These are phyloP conservation scores for Wallemia mellicola DNA, from an alignment of 1,284 basidiomycete species.

Conservation along the genomic window DNA sequence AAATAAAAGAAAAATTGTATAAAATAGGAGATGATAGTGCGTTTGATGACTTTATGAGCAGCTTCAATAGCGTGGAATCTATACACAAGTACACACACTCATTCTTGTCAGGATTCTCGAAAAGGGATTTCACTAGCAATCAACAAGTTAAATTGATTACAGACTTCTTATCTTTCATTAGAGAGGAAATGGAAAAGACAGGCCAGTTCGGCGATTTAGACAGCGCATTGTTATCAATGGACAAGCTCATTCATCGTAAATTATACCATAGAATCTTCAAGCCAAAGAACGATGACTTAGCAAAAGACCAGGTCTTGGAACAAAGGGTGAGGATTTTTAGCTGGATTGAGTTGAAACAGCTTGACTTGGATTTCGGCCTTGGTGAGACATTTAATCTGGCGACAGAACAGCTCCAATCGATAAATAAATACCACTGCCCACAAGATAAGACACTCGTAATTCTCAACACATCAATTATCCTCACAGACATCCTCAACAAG, in stretches of 20 bases:
- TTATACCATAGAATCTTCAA: not conserved
- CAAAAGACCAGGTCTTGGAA: constrained; percentile 12
- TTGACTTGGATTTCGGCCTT: not conserved
- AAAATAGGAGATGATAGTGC: not conserved
- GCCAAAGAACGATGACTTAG: constrained; percentile 10
- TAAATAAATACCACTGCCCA: not conserved
- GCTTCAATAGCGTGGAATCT: not conserved
- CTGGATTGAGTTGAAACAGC: constrained; percentile 9
- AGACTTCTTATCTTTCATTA: constrained; percentile 34
- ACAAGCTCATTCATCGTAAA: not conserved
- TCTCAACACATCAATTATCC: not conserved
- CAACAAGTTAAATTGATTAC: constrained; percentile 82
- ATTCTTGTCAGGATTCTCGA: constrained; percentile 68
- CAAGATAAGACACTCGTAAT: not conserved
- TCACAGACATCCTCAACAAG: not conserved
- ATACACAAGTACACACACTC: not conserved
- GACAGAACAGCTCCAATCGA: constrained; percentile 1
- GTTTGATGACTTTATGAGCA: not conserved
- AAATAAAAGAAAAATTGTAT: not conserved
- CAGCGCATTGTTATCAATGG: not conserved
- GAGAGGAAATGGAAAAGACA: not conserved
- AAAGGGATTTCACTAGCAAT: constrained; percentile 54
- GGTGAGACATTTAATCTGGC: not conserved
- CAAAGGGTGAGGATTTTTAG: constrained; percentile 13
- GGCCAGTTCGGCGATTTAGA: not conserved